phyloP scores from a whole-genome alignment of 805 yeast genomes.

The Hanseniaspora pseudoguilliermondii region DNA sequence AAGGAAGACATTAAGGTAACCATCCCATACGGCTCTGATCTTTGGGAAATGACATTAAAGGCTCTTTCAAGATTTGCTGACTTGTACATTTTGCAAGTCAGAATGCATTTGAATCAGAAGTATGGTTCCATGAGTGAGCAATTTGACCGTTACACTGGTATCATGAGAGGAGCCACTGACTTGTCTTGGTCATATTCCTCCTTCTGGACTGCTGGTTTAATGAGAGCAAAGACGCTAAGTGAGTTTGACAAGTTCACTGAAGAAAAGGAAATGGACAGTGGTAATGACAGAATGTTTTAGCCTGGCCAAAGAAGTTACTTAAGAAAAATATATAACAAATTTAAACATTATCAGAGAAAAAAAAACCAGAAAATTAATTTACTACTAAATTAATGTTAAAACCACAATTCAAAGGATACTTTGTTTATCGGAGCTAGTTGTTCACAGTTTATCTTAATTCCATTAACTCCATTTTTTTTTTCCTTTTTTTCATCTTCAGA shows the following conservation, averaged over 20 bases:
- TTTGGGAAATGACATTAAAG: constrained; percentile 10
- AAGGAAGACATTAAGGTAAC: constrained; percentile 1
- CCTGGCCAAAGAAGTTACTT: background rate
- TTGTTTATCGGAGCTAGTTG: too few species aligned
- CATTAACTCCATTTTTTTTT: background rate
- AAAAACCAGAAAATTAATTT: too few species aligned
- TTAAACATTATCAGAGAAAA: background rate
- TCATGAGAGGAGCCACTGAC: constrained; percentile 73
- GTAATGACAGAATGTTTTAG: background rate
- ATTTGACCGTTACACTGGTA: constrained; percentile 68
- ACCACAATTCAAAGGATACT: too few species aligned
- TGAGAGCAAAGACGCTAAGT: constrained; percentile 35
- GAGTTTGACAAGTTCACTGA: constrained; percentile 16
- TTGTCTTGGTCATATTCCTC: constrained; percentile 88
- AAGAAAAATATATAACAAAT: background rate
- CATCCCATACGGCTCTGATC: constrained; percentile 8
- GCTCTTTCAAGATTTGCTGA: constrained; percentile 12
- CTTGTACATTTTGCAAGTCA: constrained; percentile 32
- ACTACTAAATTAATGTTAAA: too few species aligned
- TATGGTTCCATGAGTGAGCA: constrained; percentile 78
- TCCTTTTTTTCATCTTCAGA: background rate
- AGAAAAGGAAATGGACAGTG: background rate
- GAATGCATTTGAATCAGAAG: constrained; percentile 36
- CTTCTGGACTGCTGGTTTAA: constrained; percentile 53
- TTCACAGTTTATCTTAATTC: background rate